phyloP scores from a whole-genome alignment of 805 yeast species.

The Pichia exigua region DNA sequence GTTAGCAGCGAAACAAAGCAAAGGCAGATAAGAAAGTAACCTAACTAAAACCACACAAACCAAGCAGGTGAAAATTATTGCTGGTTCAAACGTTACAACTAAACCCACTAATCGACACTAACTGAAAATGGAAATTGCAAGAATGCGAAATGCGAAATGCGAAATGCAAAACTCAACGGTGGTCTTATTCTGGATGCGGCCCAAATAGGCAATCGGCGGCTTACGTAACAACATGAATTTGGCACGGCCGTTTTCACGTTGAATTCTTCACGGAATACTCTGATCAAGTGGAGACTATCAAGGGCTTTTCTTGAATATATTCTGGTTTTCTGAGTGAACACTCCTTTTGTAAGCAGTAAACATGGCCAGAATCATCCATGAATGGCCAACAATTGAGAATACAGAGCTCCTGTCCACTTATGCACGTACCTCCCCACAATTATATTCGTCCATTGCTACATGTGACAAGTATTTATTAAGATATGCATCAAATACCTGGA shows the following conservation, averaged over 20 bases:
- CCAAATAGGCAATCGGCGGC: not conserved
- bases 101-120: not conserved
- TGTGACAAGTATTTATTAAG: slow-evolving; percentile 12
- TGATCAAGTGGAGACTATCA: too few relatives aligned
- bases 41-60: not conserved
- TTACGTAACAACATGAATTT: not conserved
- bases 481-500: slow-evolving; percentile 21
- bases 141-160: too few relatives aligned
- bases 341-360: not conserved
- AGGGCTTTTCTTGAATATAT: too few relatives aligned
- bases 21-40: too few relatives aligned
- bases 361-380: not conserved
- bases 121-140: not conserved
- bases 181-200: not conserved
- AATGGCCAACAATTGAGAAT: slow-evolving; percentile 24
- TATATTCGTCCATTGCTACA: slow-evolving; percentile 9
- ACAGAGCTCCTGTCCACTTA: slow-evolving; percentile 20
- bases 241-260: too few relatives aligned
- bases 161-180: not conserved
- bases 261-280: not conserved
- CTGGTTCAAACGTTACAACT: not conserved
- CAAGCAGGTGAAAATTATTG: not conserved
- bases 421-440: slow-evolving; percentile 21
- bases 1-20: not conserved
- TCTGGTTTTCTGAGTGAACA: not conserved